Evolutionary conservation across 495 filamentous ascomycete genomes (phyloP), one percentile per base, ranked within the genome.

Genomic region (Hyaloscypha hepaticicola): DNA sequence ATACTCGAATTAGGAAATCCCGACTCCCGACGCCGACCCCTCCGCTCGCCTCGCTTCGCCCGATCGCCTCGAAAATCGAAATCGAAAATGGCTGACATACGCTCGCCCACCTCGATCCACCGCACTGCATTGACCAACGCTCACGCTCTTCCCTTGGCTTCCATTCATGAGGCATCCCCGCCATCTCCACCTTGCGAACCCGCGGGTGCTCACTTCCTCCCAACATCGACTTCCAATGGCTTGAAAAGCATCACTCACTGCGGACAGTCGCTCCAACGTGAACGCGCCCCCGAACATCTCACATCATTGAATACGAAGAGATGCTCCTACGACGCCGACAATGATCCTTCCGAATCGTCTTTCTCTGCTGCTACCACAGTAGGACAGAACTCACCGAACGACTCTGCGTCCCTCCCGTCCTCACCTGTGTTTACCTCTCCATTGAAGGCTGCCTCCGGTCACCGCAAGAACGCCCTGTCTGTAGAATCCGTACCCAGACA

Each of bases 401-500:
- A 69, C 27, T 29, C 58, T 9, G 41, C 58, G 24, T 70, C 66
- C 22, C 34, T 69, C 5, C 70, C 70, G 21, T 55, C 55, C 4
- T 70, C 70, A 31, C 70, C 70, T 5, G 41, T 60, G 9, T 69
- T 69, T 34, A 48, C 63, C 33, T 72, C 79, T 28, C 77, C 74
- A 51, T 45, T 71, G 8, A 65, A 76, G 48, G 80, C 80, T 48
- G 73, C 80, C 56, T 75, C 72, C 52, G 73, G 77, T 67, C 87
- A 85, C 72, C 80, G 78, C 55, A 87, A 85, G 72, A 87, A 82
- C 79, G 79, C 83, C 11, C 78, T 85, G 48, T 90, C 90, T 14
- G 82, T 87, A 64, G 88, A 92, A 66, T 84, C 86, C 31, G 83
- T 94, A 63, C 90, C 92, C 26, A 86, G 88, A 27, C 92, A 94